Percentiles rank a stretch among this genome's conserved stretches.
Evolutionary conservation across 148 eudicot genomes (phyloP).

Genomic region (Persicaria tinctoria): DNA sequence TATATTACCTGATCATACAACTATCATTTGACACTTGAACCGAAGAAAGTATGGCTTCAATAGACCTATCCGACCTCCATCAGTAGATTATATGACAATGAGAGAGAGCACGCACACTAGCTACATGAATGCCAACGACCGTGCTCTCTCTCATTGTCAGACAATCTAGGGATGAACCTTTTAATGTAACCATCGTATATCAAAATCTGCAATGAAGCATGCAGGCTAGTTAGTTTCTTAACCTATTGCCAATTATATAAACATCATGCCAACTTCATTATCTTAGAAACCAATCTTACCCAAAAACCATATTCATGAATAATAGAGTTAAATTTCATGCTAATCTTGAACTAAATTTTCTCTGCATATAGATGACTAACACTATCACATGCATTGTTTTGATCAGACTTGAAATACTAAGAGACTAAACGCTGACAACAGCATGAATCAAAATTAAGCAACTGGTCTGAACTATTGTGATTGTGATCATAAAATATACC

Average conservation of each 20-base stretch:
- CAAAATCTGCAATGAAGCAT: conserved; percentile 4
- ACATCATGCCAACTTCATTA: not conserved
- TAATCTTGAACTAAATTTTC: conserved; percentile 1
- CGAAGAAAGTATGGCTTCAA: not conserved
- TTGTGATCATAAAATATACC: not conserved
- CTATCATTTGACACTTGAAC: not conserved
- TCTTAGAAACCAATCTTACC: not conserved
- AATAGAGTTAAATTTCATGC: not conserved
- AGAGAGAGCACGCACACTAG: conserved; percentile 5
- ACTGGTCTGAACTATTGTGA: not conserved
- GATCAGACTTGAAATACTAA: not conserved
- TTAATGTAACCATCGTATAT: not conserved
- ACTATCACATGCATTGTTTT: not conserved
- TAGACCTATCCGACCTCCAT: not conserved
- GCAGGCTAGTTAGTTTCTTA: not conserved
- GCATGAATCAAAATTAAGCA: not conserved
- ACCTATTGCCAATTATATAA: not conserved
- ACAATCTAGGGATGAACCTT: conserved; percentile 6
- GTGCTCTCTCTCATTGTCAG: conserved; percentile 10
- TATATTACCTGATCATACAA: not conserved
- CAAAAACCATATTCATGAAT: not conserved
- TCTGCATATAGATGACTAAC: not conserved
- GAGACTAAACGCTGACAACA: not conserved
- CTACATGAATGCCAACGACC: conserved; percentile 7
- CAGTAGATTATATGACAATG: conserved; percentile 6